Evolutionary conservation across 73 alveolate genomes (phyloP).

Genomic region (Diophrys sp.): DNA sequence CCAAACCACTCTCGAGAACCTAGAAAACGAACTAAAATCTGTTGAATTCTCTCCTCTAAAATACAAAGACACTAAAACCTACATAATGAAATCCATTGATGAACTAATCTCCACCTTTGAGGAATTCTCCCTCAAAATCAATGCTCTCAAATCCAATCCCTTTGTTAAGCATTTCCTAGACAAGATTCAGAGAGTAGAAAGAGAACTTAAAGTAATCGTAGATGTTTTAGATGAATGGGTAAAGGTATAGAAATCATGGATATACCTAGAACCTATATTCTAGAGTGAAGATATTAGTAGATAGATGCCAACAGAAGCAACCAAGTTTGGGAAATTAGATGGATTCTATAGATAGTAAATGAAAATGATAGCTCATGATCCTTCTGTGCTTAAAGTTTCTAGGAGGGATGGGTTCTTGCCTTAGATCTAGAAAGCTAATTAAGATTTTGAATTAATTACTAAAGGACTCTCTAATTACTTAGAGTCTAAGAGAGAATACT

Average conservation of each 20-base stretch:
- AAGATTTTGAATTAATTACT: conserved; percentile 76
- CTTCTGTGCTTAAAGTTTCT: conserved; percentile 88
- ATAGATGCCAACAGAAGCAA: conserved; percentile 88
- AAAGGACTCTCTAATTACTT: conserved; percentile 66
- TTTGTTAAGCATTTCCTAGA: conserved; percentile 41
- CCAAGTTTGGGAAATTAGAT: conserved; percentile 82
- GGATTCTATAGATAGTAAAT: conserved; percentile 82
- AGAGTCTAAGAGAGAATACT: conserved; percentile 85
- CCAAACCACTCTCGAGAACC: conserved; percentile 51
- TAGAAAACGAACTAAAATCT: conserved; percentile 45
- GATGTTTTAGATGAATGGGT: conserved; percentile 95
- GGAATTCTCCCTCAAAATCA: conserved; percentile 47
- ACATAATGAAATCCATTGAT: conserved; percentile 37
- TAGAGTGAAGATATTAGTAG: conserved; percentile 87
- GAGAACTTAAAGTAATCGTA: conserved; percentile 44
- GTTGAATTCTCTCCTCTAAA: conserved; percentile 38
- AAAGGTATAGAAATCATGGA: conserved; percentile 88
- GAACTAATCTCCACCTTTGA: conserved; percentile 46
- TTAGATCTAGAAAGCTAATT: conserved; percentile 67
- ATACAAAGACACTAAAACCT: conserved; percentile 51
- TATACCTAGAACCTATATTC: conserved; percentile 91
- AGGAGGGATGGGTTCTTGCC: conserved; percentile 54
- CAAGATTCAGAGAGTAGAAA: conserved; percentile 50
- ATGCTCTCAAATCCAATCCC: conserved; percentile 35
- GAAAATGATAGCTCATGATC: conserved; percentile 73